phyloP scores from a whole-genome alignment of 257 asterid genomes.

The Solanum infundibuliforme region DNA sequence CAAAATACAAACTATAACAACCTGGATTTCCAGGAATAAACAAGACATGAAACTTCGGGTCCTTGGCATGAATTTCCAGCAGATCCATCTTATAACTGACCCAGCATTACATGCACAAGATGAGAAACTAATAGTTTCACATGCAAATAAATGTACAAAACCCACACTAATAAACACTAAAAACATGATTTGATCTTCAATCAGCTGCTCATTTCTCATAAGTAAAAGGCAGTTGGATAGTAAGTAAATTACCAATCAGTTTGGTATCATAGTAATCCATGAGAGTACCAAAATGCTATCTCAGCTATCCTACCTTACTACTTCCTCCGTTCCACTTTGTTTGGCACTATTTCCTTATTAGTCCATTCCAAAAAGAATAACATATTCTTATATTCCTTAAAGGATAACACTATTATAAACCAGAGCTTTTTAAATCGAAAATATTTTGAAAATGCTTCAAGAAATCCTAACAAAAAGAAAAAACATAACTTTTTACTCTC shows the following conservation, averaged over 20 bases:
- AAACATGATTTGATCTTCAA: not conserved
- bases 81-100: conserved; percentile 57
- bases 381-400: not conserved
- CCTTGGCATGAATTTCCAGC: conserved; percentile 53
- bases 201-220: not conserved
- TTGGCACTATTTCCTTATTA: not conserved
- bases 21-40: conserved; percentile 98
- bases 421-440: not conserved
- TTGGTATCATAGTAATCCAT: not conserved
- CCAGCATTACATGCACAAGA: not conserved
- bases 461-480: not conserved
- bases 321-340: not conserved
- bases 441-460: not conserved
- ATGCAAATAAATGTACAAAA: not conserved
- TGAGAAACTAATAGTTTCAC: not conserved
- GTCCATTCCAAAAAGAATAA: not conserved
- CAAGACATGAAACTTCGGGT: conserved; percentile 54
- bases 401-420: not conserved
- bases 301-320: not conserved
- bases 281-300: not conserved
- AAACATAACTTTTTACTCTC: not conserved
- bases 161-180: not conserved
- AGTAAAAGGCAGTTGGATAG: not conserved
- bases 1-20: conserved; percentile 9
- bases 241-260: not conserved